phyloP scores from a whole-genome alignment of 129 eudicot species.

The Flaveria ramosissima region DNA sequence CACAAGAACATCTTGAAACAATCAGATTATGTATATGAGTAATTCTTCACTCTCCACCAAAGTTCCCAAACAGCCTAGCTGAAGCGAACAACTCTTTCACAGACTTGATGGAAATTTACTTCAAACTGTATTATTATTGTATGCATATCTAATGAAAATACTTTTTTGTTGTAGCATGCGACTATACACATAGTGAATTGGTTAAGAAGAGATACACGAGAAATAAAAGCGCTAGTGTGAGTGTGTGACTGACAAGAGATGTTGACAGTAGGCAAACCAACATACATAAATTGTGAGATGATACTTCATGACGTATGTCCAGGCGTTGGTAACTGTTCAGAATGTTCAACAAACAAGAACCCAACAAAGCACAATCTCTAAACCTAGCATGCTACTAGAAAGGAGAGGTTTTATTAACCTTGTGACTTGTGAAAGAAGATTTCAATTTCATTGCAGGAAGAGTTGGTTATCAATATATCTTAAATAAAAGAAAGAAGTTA shows the following conservation, averaged over 20 bases:
- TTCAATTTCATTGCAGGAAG: not conserved
- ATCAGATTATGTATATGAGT: not conserved
- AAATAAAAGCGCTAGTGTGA: not conserved
- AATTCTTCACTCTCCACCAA: not conserved
- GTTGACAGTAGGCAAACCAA: not conserved
- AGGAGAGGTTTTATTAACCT: not conserved
- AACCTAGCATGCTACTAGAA: not conserved
- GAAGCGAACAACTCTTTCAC: not conserved
- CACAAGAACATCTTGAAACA: not conserved
- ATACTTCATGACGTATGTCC: not conserved
- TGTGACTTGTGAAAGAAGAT: not conserved
- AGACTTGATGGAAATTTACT: not conserved
- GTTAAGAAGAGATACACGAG: not conserved
- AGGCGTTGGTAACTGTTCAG: not conserved
- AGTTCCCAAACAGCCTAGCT: not conserved
- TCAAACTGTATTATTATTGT: not conserved
- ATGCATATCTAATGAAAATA: not conserved
- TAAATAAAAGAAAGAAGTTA: not conserved
- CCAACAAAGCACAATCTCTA: not conserved
- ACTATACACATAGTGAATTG: not conserved
- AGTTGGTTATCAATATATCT: not conserved
- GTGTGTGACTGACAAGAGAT: conserved; percentile 13
- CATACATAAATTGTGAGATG: not conserved
- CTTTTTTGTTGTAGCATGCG: not conserved
- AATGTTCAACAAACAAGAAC: not conserved